phyloP scores from a whole-genome alignment of 148 eudicot genomes.

The Hydrangea macrophylla region DNA sequence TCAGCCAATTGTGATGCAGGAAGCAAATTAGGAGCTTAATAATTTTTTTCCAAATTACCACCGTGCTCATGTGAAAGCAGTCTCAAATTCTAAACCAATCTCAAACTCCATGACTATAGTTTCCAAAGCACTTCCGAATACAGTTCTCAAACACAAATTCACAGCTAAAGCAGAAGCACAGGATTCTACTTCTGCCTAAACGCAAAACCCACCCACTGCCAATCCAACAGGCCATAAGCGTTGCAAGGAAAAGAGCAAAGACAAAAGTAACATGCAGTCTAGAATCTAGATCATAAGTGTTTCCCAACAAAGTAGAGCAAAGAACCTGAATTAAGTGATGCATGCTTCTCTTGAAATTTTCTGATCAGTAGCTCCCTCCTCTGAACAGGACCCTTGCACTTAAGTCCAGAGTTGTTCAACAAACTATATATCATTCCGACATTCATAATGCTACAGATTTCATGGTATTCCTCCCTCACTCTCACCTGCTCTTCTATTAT shows the following conservation, averaged over 20 bases:
- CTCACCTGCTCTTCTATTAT: constrained; percentile 85
- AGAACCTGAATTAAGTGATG: constrained; percentile 61
- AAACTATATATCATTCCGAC: constrained; percentile 88
- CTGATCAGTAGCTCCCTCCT: constrained; percentile 71
- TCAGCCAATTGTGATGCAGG: too few species aligned
- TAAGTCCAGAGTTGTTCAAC: constrained; percentile 64
- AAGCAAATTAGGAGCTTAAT: too few species aligned
- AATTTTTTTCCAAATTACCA: too few species aligned
- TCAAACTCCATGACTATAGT: too few species aligned
- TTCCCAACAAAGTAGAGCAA: not conserved
- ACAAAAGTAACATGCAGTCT: constrained; percentile 1
- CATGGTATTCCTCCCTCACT: constrained; percentile 67
- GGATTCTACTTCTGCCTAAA: too few species aligned
- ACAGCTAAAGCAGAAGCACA: too few species aligned
- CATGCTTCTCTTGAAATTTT: constrained; percentile 65
- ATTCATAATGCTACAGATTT: constrained; percentile 88
- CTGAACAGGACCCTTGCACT: constrained; percentile 57
- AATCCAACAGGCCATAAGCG: too few species aligned
- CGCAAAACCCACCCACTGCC: too few species aligned
- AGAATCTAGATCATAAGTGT: not conserved
- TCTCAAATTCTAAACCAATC: too few species aligned
- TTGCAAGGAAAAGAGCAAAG: constrained; percentile 7
- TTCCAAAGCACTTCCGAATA: too few species aligned
- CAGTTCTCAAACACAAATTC: too few species aligned
- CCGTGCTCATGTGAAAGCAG: too few species aligned